Conservation (phyloP, 192 early-diverging fungal species). For the Umbelopsis vinacea region DNA sequence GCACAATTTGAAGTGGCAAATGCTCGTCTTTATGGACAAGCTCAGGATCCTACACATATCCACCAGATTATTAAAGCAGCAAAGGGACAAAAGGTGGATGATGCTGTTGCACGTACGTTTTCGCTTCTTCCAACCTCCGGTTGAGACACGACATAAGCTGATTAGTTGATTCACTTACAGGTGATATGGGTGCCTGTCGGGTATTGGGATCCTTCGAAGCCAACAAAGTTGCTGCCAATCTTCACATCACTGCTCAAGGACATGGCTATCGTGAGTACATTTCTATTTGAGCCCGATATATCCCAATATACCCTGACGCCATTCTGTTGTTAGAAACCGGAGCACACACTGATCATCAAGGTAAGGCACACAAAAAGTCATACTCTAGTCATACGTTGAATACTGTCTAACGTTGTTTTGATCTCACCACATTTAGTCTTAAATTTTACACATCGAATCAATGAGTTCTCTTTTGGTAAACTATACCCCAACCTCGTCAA, state of each 20-base stretch:
- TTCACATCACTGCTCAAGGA: constrained; percentile 90
- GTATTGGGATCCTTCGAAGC: constrained; percentile 74
- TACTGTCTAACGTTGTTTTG: neutral
- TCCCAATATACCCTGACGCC: neutral
- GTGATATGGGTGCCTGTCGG: constrained; percentile 68
- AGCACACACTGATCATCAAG: constrained; percentile 65
- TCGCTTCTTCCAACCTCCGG: neutral
- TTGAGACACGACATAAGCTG: neutral
- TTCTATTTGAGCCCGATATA: neutral
- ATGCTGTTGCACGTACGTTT: constrained; percentile 25
- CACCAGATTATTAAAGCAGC: constrained; percentile 42
- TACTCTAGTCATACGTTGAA: neutral
- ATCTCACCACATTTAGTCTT: constrained; percentile 56
- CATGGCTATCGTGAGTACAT: constrained; percentile 73
- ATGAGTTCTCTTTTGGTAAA: constrained; percentile 88
- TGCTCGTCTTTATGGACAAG: constrained; percentile 24
- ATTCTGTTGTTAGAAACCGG: constrained; percentile 39
- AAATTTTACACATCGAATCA: constrained; percentile 95
- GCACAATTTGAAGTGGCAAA: constrained; percentile 22
- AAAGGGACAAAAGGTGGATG: constrained; percentile 33
- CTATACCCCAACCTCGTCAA: constrained; percentile 85
- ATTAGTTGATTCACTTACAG: neutral
- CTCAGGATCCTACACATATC: constrained; percentile 38
- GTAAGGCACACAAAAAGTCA: constrained; percentile 41
- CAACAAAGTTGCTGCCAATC: constrained; percentile 84